Conservation (phyloP, 2,329 filamentous ascomycete genomes). For the Sporothrix pseudoabietina region DNA sequence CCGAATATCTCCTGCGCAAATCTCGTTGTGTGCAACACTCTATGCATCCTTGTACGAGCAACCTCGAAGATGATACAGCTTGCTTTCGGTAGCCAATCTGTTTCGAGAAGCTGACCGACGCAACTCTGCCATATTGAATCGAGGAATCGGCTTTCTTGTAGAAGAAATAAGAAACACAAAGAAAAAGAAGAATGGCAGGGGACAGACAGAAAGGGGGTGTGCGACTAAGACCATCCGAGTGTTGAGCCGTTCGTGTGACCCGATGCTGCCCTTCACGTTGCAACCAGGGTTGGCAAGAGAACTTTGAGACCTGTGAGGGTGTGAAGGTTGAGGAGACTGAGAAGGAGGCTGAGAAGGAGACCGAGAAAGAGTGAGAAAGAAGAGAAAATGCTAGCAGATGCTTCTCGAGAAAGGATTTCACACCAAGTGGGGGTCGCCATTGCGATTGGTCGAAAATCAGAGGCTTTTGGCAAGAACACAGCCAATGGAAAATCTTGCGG, state of each 20-base stretch:
- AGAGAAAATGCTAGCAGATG: not conserved
- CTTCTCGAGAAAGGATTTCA: not conserved
- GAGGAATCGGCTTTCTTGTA: not conserved
- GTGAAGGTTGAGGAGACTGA: not conserved
- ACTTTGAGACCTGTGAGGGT: slow-evolving; percentile 12
- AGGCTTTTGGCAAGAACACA: not conserved
- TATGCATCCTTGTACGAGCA: not conserved
- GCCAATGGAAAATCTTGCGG: slow-evolving; percentile 26
- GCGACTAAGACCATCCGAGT: slow-evolving; percentile 20
- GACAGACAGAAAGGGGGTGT: not conserved
- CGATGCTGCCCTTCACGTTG: slow-evolving; percentile 25
- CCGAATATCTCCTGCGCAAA: not conserved
- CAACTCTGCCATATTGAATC: slow-evolving; percentile 17
- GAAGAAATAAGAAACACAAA: not conserved
- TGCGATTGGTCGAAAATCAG: slow-evolving; percentile 27
- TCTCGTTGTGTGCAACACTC: slow-evolving; percentile 1
- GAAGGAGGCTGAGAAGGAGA: not conserved
- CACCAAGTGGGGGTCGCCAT: slow-evolving; percentile 4
- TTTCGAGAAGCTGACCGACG: not conserved
- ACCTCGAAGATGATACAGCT: not conserved
- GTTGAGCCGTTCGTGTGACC: slow-evolving; percentile 28
- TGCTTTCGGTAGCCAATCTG: slow-evolving; percentile 19
- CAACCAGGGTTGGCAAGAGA: not conserved
- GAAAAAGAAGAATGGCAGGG: not conserved
- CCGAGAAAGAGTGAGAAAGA: not conserved